Evolutionary conservation across 2,329 filamentous ascomycete species (phyloP).

Genomic region (Fusarium secorum): DNA sequence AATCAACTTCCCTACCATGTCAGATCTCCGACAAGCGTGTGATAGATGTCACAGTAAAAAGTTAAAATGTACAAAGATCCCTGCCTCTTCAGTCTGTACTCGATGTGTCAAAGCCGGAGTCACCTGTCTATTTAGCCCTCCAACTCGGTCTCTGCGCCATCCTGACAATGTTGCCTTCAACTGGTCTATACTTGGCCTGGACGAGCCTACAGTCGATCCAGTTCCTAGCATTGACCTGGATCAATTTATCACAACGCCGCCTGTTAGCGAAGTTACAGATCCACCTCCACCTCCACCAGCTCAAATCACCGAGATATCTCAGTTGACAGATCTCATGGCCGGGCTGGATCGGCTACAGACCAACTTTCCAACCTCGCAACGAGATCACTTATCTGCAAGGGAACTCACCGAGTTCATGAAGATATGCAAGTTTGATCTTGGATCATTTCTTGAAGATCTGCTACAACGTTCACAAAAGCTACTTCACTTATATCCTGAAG

Average conservation of each 20-base stretch:
- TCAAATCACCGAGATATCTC: constrained; percentile 9
- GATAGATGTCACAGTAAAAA: constrained; percentile 59
- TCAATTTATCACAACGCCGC: not conserved
- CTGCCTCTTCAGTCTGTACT: constrained; percentile 48
- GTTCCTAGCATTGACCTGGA: not conserved
- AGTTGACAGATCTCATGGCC: constrained; percentile 35
- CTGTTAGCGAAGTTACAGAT: constrained; percentile 7
- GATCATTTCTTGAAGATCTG: constrained; percentile 46
- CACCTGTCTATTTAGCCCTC: constrained; percentile 55
- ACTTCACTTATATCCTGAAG: constrained; percentile 47
- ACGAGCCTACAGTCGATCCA: constrained; percentile 2
- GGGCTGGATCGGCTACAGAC: constrained; percentile 36
- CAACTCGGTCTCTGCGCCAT: constrained; percentile 35
- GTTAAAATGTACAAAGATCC: constrained; percentile 53
- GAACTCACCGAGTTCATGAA: constrained; percentile 37
- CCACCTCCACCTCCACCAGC: not conserved
- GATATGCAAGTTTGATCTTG: constrained; percentile 38
- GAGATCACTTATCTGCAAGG: constrained; percentile 36
- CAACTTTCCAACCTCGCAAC: constrained; percentile 5
- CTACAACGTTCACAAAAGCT: constrained; percentile 48
- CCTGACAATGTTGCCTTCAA: constrained; percentile 23
- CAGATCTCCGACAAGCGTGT: constrained; percentile 48
- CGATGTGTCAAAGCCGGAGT: constrained; percentile 53
- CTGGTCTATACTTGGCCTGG: constrained; percentile 32
- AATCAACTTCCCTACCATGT: constrained; percentile 1